Evolutionary conservation across 2,329 filamentous ascomycete species (phyloP).

Genomic region (Pseudogymnoascus sp.): DNA sequence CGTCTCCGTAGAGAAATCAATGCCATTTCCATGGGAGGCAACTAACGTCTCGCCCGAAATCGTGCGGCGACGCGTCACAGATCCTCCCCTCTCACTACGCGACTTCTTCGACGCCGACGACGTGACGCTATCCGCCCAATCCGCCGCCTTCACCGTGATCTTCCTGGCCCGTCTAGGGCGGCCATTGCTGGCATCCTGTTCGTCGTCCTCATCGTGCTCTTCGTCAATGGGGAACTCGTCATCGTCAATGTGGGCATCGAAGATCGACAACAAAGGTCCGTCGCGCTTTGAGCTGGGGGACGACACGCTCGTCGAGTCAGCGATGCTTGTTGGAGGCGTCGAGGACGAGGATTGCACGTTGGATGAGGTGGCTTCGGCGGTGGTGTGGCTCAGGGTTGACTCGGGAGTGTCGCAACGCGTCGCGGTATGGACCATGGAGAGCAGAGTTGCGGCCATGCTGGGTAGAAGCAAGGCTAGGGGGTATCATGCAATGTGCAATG

Average conservation of each 20-base stretch:
- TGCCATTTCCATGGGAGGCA: constrained; percentile 25
- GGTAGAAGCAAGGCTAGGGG: not conserved
- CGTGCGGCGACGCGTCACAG: constrained; percentile 35
- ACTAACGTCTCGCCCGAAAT: constrained; percentile 35
- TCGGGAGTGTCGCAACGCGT: constrained; percentile 14
- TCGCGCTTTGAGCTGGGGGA: constrained; percentile 34
- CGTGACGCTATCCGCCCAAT: not conserved
- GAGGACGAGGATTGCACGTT: constrained; percentile 34
- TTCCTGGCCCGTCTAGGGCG: constrained; percentile 34
- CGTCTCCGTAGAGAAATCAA: constrained; percentile 21
- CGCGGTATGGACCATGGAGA: not conserved
- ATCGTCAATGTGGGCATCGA: not conserved
- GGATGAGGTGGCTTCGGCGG: constrained; percentile 22
- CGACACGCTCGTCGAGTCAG: constrained; percentile 52
- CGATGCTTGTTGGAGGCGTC: constrained; percentile 60
- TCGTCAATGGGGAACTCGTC: not conserved
- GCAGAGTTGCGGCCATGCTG: constrained; percentile 1
- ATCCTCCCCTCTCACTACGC: constrained; percentile 2
- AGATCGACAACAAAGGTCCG: constrained; percentile 21
- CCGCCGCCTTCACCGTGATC: constrained; percentile 38
- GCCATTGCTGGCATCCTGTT: not conserved
- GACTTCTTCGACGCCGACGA: not conserved
- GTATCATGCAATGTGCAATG: not conserved
- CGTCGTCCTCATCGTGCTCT: not conserved
- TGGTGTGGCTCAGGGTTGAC: constrained; percentile 23